Evolutionary conservation across 768 basidiomycete species (phyloP).

Genomic region (Boletus rubropictus): DNA sequence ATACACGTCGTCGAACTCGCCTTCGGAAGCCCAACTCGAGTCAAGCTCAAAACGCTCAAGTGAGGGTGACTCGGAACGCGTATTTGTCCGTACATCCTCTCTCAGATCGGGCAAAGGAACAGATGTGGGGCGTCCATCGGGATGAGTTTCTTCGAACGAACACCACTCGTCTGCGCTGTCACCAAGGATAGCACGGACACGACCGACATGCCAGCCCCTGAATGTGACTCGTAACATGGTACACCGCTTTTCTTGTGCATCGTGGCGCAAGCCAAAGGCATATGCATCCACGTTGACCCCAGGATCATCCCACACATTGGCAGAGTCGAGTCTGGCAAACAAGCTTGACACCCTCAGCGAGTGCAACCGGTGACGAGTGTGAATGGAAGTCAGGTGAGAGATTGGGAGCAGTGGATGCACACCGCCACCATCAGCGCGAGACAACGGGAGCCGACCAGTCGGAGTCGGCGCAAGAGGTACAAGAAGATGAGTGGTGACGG

Average conservation of each 20-base stretch:
- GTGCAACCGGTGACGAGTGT: conserved; percentile 50
- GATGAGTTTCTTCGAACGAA: conserved; percentile 51
- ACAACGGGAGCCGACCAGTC: conserved; percentile 56
- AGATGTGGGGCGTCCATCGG: conserved; percentile 7
- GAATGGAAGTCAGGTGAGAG: conserved; percentile 45
- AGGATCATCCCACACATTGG: conserved; percentile 52
- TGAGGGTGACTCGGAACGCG: not conserved
- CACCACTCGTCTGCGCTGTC: conserved; percentile 75
- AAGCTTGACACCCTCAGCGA: conserved; percentile 59
- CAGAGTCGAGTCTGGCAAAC: conserved; percentile 65
- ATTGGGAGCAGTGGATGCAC: conserved; percentile 47
- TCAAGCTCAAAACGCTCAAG: conserved; percentile 8
- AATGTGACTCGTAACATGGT: conserved; percentile 66
- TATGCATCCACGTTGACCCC: conserved; percentile 52
- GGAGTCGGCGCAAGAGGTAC: conserved; percentile 77
- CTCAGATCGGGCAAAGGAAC: conserved; percentile 1
- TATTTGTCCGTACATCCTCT: not conserved
- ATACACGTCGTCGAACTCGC: conserved; percentile 1
- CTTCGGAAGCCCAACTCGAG: conserved; percentile 6
- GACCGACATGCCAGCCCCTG: conserved; percentile 62
- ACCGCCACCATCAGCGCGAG: conserved; percentile 9
- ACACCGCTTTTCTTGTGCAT: conserved; percentile 45
- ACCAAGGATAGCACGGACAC: conserved; percentile 64
- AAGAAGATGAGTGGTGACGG: conserved; percentile 60
- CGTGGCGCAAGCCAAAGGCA: conserved; percentile 45